These are phyloP conservation scores for Chenopodium berlandieri DNA, from an alignment of 148 eudicot species.

Conservation along the genomic window DNA sequence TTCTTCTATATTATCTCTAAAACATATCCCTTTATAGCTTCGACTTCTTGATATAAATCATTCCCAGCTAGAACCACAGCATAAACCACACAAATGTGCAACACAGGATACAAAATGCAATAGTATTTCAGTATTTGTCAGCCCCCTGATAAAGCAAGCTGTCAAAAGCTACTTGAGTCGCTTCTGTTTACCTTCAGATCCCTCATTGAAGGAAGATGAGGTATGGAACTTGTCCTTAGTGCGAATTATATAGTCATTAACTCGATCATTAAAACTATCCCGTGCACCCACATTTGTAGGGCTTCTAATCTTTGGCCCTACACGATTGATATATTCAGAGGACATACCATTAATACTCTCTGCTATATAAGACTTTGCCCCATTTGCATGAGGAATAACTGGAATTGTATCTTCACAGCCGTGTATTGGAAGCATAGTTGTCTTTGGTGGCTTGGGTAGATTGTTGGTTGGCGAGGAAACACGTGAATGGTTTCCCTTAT, in stretches of 20 bases:
- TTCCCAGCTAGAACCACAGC: not conserved
- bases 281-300: constrained; percentile 1
- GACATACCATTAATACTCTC: constrained; percentile 26
- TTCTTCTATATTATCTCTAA: not conserved
- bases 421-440: constrained; percentile 11
- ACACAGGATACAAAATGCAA: not conserved
- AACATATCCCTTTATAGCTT: not conserved
- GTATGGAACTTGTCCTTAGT: constrained; percentile 25
- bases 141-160: not conserved
- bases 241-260: constrained; percentile 18
- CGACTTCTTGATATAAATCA: not conserved
- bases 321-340: constrained; percentile 14
- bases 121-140: not conserved
- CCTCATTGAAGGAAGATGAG: constrained; percentile 12
- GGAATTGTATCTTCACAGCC: constrained; percentile 23
- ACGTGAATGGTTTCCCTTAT: constrained; percentile 4
- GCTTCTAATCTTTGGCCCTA: constrained; percentile 20
- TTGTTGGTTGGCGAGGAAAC: not conserved
- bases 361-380: constrained; percentile 11
- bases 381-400: not conserved
- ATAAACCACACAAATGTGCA: not conserved
- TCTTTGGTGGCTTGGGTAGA: constrained; percentile 9
- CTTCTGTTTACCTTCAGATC: constrained; percentile 9
- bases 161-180: not conserved
- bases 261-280: constrained; percentile 28